These are phyloP conservation scores for Backusella parvicylindrica DNA, from an alignment of 192 early-diverging fungal species.

Conservation along the genomic window DNA sequence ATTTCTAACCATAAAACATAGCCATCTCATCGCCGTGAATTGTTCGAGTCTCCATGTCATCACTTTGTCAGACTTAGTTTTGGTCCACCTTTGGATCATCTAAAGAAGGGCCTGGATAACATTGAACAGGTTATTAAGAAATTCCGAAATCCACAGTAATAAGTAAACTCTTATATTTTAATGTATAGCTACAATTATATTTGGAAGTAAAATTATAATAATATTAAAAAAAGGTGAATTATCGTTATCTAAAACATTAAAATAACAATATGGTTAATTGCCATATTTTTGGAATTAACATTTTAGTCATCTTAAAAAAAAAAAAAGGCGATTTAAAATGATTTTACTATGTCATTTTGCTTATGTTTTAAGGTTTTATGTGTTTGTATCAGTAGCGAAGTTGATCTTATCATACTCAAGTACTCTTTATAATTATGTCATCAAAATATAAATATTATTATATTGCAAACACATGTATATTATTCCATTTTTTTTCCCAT, in stretches of 20 bases:
- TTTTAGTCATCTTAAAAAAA: constrained; percentile 3
- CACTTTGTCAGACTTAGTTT: constrained; percentile 54
- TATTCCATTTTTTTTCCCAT: not conserved
- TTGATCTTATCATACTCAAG: not conserved
- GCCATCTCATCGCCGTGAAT: constrained; percentile 49
- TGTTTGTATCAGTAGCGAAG: not conserved
- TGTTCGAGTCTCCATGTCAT: constrained; percentile 52
- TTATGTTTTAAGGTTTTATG: not conserved
- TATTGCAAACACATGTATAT: not conserved
- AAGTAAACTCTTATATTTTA: not conserved
- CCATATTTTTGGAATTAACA: not conserved
- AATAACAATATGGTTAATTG: not conserved
- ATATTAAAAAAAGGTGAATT: not conserved
- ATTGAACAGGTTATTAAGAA: constrained; percentile 33
- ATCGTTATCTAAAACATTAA: not conserved
- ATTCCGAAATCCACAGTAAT: not conserved
- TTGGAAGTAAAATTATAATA: not conserved
- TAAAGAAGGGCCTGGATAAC: constrained; percentile 44
- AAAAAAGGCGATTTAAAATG: not conserved
- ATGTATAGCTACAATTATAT: not conserved
- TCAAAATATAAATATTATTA: not conserved
- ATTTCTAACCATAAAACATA: not conserved
- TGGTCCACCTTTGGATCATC: constrained; percentile 50
- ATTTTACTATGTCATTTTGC: not conserved
- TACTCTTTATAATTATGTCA: not conserved